Conservation (phyloP, 306 rosid species). For the Sesbania bispinosa region DNA sequence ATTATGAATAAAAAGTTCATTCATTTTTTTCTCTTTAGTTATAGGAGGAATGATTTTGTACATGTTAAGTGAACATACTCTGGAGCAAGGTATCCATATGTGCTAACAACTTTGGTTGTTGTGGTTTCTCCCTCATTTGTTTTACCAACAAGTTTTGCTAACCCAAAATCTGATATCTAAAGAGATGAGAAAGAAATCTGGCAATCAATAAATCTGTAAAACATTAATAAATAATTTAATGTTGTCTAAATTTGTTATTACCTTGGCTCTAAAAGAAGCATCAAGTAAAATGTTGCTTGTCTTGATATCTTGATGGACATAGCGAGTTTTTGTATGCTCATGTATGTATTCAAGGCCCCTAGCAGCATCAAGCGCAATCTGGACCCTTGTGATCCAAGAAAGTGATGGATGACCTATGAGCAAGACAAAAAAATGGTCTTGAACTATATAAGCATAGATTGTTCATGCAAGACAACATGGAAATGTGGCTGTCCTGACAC, state of each 20-base stretch:
- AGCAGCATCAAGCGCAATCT: conserved; percentile 86
- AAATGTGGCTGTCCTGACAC: too few relatives aligned
- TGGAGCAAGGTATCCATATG: conserved; percentile 93
- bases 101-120: conserved; percentile 66
- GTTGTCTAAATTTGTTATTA: conserved; percentile 10
- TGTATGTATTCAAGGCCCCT: conserved; percentile 95
- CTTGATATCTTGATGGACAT: conserved; percentile 89
- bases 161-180: conserved; percentile 95
- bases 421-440: conserved; percentile 10
- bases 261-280: conserved; percentile 83
- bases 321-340: conserved; percentile 85
- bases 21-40: too few relatives aligned
- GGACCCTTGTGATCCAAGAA: conserved; percentile 94
- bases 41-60: conserved; percentile 2
- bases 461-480: not conserved
- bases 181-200: conserved; percentile 6
- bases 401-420: conserved; percentile 75
- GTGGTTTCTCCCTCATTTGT: not conserved
- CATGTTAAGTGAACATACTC: conserved; percentile 45
- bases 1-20: not conserved
- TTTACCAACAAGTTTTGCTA: conserved; percentile 58
- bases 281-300: conserved; percentile 94
- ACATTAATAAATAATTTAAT: not conserved
- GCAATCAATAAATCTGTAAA: conserved; percentile 11
- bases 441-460: conserved; percentile 8